Evolutionary conservation across 2,329 filamentous ascomycete species (phyloP).

Genomic region (Trichoderma pleuroti): DNA sequence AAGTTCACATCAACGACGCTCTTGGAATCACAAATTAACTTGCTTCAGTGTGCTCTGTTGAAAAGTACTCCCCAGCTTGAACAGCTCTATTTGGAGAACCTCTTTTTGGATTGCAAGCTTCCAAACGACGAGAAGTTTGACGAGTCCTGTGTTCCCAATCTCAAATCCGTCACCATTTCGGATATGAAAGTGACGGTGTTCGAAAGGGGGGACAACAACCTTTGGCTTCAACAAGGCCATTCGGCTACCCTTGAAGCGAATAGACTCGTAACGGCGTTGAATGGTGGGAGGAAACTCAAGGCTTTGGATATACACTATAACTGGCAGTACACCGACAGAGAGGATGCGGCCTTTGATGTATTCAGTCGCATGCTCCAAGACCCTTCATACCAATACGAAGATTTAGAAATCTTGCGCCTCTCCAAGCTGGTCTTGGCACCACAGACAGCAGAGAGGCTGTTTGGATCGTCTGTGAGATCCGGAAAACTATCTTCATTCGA

Average conservation of each 20-base stretch:
- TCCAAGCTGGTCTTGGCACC: conserved; percentile 27
- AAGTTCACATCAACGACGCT: conserved; percentile 33
- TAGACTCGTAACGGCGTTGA: not conserved
- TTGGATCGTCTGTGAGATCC: conserved; percentile 27
- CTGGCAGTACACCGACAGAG: not conserved
- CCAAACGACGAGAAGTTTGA: not conserved
- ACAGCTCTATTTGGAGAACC: not conserved
- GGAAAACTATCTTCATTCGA: conserved; percentile 35
- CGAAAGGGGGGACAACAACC: not conserved
- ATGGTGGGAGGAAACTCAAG: conserved; percentile 26
- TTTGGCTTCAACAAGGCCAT: not conserved
- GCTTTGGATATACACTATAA: conserved; percentile 33
- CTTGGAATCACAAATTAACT: conserved; percentile 20
- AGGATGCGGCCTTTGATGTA: not conserved
- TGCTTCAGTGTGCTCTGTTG: not conserved
- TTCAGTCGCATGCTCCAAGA: not conserved
- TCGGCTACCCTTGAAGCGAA: not conserved
- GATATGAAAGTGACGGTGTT: not conserved
- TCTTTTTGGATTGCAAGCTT: not conserved
- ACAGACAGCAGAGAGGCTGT: conserved; percentile 24
- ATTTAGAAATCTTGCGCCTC: conserved; percentile 31
- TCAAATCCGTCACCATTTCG: not conserved
- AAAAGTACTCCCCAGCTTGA: not conserved
- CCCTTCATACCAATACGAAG: conserved; percentile 21
- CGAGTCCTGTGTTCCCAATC: not conserved